Conservation (phyloP, 345 rosid species). For the Gossypium mustelinum region DNA sequence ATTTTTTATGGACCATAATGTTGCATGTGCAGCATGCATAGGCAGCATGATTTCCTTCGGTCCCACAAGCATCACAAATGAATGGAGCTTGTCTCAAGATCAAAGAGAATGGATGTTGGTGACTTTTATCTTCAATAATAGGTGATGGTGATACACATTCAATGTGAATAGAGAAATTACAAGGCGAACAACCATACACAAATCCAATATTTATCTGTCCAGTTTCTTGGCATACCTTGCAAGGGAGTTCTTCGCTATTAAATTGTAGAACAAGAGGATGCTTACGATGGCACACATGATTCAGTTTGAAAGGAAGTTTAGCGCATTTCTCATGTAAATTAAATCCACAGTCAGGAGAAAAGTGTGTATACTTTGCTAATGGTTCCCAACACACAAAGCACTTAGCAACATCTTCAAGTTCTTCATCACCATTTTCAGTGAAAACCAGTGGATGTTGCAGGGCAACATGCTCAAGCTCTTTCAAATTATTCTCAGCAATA, state of each 20-base stretch:
- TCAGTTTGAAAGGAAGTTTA: background rate
- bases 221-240: background rate
- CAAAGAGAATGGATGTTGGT: too few species aligned
- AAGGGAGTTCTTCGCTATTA: background rate
- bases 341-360: background rate
- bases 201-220: background rate
- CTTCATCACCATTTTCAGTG: background rate
- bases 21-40: too few species aligned
- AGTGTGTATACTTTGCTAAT: background rate
- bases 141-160: background rate
- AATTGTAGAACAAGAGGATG: background rate
- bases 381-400: background rate
- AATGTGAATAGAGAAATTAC: background rate
- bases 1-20: too few species aligned
- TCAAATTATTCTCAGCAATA: too few species aligned
- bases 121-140: background rate
- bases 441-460: background rate
- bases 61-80: too few species aligned
- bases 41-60: too few species aligned
- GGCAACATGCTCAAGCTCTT: background rate
- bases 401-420: background rate
- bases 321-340: background rate
- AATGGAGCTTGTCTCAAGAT: too few species aligned
- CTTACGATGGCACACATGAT: background rate
- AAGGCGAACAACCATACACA: background rate